Evolutionary conservation across 257 asterid genomes (phyloP), one percentile per base, ranked within the genome.

Genomic region (Solanum etuberosum): DNA sequence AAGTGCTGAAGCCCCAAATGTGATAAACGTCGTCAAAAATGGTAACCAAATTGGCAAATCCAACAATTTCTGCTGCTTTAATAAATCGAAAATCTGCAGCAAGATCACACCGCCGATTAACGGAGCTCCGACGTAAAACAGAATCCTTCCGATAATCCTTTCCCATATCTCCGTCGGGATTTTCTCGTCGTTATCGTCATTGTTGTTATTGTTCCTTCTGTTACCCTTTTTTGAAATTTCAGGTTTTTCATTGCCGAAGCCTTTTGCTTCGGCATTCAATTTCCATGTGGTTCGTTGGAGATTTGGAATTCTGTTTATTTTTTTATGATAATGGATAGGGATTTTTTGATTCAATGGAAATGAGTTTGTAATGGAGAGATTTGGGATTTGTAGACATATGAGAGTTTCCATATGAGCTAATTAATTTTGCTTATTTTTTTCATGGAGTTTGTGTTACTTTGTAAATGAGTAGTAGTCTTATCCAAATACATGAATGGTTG

Each of bases 1-100:
- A 31, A 96, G 92, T 15, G 96, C 88, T 2, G 98, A 96, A 25
- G 94, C 88, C 2, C 99, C 98, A 82, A 96, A 95, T 1, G 96
- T 93, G 3, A 94, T 13, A 9, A 94, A 93, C 42, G 90, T 93
- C 4, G 98, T 92, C 87, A 94, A 86, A 76, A 88, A 90, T 1
- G 95, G 96, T 40, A 96, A 29, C 99, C 99, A 96, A 87, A 76
- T 87, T 0, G 98, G 99, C 85, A 92, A 90, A 63, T 93, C 93
- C 94, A 91, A 89, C 81, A 89, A 3, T 1, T 88, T 89, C 6
- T 78, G 89, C 76, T 89, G 92, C 89, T 92, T 92, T 46, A 90
- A 6, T 35, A 88, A 86, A 80, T 90, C 87, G 14, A 94, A 83
- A 14, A 89, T 72, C 59, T 88, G 91, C 86, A 95, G 87, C 85